A percentile compares a stretch with the other conserved stretches of the same genome.
These are phyloP conservation scores for Prunus mongolica DNA, from an alignment of 306 rosid species.

Conservation along the genomic window DNA sequence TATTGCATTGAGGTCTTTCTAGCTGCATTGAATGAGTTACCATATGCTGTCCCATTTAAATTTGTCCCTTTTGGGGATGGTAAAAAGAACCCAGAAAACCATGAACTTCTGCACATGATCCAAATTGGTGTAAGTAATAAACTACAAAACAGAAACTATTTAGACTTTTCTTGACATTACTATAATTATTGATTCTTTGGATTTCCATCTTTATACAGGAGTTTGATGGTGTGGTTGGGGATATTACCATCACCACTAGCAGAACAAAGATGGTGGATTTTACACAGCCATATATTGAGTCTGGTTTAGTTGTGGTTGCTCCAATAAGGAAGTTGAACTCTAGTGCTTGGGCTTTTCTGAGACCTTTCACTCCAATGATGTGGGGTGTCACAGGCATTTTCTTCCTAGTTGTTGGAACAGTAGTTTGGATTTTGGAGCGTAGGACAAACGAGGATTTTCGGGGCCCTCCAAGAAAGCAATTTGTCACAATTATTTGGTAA, in stretches of 20 bases:
- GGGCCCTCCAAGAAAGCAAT: constrained; percentile 65
- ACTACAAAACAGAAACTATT: background rate
- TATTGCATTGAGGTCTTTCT: constrained; percentile 32
- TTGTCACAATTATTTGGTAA: constrained; percentile 22
- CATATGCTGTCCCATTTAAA: constrained; percentile 23
- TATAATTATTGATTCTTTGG: background rate
- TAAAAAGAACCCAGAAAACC: constrained; percentile 1
- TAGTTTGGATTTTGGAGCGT: constrained; percentile 77
- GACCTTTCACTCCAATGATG: constrained; percentile 54
- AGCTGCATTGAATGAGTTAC: constrained; percentile 27
- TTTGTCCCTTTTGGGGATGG: constrained; percentile 35
- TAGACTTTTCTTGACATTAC: background rate
- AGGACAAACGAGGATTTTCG: constrained; percentile 64
- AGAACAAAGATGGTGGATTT: constrained; percentile 29
- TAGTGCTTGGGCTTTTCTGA: constrained; percentile 26
- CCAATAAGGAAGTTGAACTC: constrained; percentile 28
- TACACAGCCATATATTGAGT: constrained; percentile 30
- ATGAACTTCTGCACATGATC: constrained; percentile 16
- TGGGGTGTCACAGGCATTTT: constrained; percentile 61
- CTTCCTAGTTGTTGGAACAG: constrained; percentile 65
- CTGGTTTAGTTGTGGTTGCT: constrained; percentile 79
- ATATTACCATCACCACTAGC: constrained; percentile 24
- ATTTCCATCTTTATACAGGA: constrained; percentile 1
- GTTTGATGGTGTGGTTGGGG: constrained; percentile 20
- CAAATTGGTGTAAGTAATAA: constrained; percentile 26